phyloP scores from a whole-genome alignment of 2,329 filamentous ascomycete species.

The Trichoderma koningii region DNA sequence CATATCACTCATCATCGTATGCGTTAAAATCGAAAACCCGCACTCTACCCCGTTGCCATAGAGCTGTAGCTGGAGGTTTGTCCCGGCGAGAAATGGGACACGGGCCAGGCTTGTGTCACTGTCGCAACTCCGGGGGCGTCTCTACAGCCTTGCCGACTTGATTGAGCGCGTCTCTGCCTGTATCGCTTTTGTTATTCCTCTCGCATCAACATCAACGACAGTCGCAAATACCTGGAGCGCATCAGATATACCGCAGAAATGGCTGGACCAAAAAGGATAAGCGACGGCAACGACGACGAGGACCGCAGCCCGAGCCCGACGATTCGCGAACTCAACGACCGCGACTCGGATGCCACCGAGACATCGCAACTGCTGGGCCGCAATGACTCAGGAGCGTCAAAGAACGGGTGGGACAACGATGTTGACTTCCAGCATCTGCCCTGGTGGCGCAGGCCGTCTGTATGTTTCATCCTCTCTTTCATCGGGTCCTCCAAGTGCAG shows the following conservation, averaged over 20 bases:
- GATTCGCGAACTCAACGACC: conserved; percentile 22
- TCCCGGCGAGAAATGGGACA: conserved; percentile 25
- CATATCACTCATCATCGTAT: not conserved
- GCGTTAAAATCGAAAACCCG: not conserved
- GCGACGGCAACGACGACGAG: not conserved
- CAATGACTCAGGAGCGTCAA: conserved; percentile 28
- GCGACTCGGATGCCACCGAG: conserved; percentile 37
- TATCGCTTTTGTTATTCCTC: not conserved
- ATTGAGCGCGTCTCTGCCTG: conserved; percentile 13
- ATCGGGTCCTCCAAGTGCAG: not conserved
- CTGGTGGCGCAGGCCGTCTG: conserved; percentile 65
- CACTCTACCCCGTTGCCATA: not conserved
- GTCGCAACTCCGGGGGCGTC: conserved; percentile 8
- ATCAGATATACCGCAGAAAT: not conserved
- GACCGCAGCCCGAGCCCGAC: conserved; percentile 11
- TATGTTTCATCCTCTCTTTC: conserved; percentile 40
- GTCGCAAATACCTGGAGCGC: not conserved
- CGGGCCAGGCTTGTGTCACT: conserved; percentile 1
- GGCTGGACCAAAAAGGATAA: conserved; percentile 23
- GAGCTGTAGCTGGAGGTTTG: not conserved
- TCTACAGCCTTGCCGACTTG: conserved; percentile 16
- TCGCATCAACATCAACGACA: not conserved
- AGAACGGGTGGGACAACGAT: conserved; percentile 27
- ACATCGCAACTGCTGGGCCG: conserved; percentile 45
- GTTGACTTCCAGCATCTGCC: conserved; percentile 63